These are phyloP conservation scores for Chlamydomonas sp. DNA, from an alignment of 139 green algal genomes.

Conservation along the genomic window DNA sequence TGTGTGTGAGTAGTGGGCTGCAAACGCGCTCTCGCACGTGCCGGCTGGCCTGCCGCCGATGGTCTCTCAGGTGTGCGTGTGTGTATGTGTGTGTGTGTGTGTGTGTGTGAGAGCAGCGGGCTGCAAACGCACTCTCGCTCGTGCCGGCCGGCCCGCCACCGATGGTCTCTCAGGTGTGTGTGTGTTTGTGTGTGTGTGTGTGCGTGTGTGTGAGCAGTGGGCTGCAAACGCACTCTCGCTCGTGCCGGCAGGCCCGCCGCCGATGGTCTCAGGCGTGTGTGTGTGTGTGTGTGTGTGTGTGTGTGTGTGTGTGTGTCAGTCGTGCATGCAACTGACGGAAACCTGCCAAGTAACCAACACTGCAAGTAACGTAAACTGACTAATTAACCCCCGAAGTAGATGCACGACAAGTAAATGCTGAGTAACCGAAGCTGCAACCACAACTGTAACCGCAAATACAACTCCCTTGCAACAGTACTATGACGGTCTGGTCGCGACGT, in stretches of 20 bases:
- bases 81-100: not conserved
- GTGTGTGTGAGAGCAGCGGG: slow-evolving; percentile 60
- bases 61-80: slow-evolving; percentile 15
- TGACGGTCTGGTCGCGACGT: too few relatives aligned
- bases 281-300: not conserved
- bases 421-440: too few relatives aligned
- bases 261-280: slow-evolving; percentile 1
- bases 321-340: not conserved
- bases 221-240: slow-evolving; percentile 46
- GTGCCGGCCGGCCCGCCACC: slow-evolving; percentile 32
- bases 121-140: slow-evolving; percentile 46
- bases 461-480: too few relatives aligned
- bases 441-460: too few relatives aligned
- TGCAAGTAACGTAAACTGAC: not conserved
- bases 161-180: slow-evolving; percentile 17
- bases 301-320: not conserved
- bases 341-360: not conserved
- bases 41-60: slow-evolving; percentile 22
- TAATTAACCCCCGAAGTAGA: too few relatives aligned
- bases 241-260: slow-evolving; percentile 32
- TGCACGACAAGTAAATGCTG: too few relatives aligned
- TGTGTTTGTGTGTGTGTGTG: not conserved
- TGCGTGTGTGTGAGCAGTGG: slow-evolving; percentile 64
- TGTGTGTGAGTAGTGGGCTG: slow-evolving; percentile 57
- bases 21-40: slow-evolving; percentile 49